phyloP scores from a whole-genome alignment of 352 stramenopile species.

The Halophytophthora batemanensis region DNA sequence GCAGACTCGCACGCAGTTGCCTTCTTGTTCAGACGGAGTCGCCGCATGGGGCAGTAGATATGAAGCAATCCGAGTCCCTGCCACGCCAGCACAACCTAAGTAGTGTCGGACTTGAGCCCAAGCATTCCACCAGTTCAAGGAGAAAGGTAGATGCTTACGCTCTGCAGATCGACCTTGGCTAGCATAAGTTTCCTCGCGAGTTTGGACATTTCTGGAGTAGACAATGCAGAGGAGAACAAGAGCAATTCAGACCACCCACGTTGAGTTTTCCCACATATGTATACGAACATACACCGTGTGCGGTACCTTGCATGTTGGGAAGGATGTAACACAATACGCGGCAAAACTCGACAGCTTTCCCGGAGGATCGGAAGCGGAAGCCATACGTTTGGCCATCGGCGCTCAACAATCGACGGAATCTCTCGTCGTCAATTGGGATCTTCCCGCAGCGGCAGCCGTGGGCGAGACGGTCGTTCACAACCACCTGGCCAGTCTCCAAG shows the following conservation, averaged over 20 bases:
- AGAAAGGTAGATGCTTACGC: slow-evolving; percentile 7
- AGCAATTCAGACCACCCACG: neutral
- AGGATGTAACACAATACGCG: slow-evolving; percentile 45
- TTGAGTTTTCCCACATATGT: no score
- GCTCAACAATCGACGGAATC: slow-evolving; percentile 40
- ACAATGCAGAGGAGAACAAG: neutral
- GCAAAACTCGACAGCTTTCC: slow-evolving; percentile 47
- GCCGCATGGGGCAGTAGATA: slow-evolving; percentile 5
- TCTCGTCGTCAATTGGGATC: slow-evolving; percentile 17
- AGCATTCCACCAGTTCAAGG: neutral
- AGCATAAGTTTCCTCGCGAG: slow-evolving; percentile 17
- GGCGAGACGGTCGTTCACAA: slow-evolving; percentile 47
- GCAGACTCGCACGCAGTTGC: neutral
- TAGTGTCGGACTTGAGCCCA: neutral
- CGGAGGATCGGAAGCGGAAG: slow-evolving; percentile 42
- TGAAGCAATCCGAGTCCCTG: slow-evolving; percentile 22
- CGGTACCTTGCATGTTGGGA: slow-evolving; percentile 34
- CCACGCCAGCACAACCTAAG: slow-evolving; percentile 24
- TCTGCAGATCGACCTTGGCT: slow-evolving; percentile 16
- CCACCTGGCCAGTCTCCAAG: slow-evolving; percentile 47
- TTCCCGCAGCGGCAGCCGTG: slow-evolving; percentile 40
- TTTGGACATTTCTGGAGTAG: slow-evolving; percentile 9
- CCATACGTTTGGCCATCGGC: slow-evolving; percentile 39
- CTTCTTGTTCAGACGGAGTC: slow-evolving; percentile 5
- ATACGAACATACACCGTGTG: neutral